phyloP scores from a whole-genome alignment of 2,329 filamentous ascomycete genomes.

The Calonectria ilicicola region DNA sequence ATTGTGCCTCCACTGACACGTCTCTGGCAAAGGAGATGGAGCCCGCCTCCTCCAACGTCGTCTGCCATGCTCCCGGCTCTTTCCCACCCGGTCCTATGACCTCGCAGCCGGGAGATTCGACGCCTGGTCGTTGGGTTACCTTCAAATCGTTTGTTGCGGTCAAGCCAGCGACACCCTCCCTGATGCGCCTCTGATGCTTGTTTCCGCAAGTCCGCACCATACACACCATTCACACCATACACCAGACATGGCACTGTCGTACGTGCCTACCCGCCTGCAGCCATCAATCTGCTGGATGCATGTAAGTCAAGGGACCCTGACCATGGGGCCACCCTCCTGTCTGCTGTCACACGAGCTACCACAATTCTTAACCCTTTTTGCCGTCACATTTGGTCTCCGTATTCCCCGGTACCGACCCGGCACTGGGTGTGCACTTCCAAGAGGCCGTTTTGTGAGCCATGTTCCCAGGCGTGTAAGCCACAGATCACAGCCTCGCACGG shows the following conservation, averaged over 20 bases:
- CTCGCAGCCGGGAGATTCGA: neutral
- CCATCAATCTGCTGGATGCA: slow-evolving; percentile 26
- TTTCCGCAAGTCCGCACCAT: slow-evolving; percentile 9
- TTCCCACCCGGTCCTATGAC: slow-evolving; percentile 3
- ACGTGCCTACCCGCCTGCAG: slow-evolving; percentile 15
- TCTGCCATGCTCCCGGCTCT: neutral
- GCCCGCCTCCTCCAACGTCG: neutral
- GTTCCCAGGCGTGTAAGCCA: neutral
- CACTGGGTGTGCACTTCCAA: neutral
- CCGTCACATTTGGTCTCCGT: neutral
- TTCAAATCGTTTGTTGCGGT: slow-evolving; percentile 19
- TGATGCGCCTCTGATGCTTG: neutral
- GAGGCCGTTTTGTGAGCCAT: neutral
- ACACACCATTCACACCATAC: neutral
- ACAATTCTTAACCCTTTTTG: neutral
- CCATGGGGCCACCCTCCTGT: slow-evolving; percentile 4
- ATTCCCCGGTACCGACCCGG: slow-evolving; percentile 1
- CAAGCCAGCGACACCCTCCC: slow-evolving; percentile 4
- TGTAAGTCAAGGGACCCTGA: slow-evolving; percentile 20
- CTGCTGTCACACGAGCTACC: slow-evolving; percentile 16
- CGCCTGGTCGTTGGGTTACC: neutral
- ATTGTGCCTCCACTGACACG: slow-evolving; percentile 4
- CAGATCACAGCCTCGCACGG: neutral
- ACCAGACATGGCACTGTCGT: neutral
- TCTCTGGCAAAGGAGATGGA: neutral